Evolutionary conservation across 805 yeast genomes (phyloP), one percentile per base, ranked within the genome.

Genomic region (Candida ulmi): DNA sequence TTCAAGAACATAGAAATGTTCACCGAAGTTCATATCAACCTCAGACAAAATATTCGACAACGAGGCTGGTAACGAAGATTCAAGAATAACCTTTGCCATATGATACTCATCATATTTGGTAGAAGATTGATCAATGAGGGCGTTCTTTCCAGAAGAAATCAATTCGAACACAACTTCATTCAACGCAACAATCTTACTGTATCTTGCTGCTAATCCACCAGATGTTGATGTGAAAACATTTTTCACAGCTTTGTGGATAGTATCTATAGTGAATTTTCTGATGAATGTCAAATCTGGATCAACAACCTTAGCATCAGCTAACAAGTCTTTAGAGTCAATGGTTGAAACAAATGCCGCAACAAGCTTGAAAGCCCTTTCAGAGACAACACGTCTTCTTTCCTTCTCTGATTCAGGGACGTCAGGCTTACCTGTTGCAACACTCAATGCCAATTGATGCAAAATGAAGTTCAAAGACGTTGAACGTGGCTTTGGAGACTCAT

Each of bases 391-490:
- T 46, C 74, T 69, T 61, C 95, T 65, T 41, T 73, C 73, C 25
- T 44, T 57, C 34, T 69, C 76, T 11, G 63, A 53, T 2, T 62
- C 64, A 11, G 60, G 47, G n/a, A 29, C 18, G 9, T 15, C 18
- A 12, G 17, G 19, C 16, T 12, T 13, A 13, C 13, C 17, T 8
- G 15, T 19, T 5, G 5, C 26, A n/a, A 5, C n/a, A 16, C 17
- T 31, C 12, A 31, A 13, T 3, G 88, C 59, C 36, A 90, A 68
- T 52, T 83, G 88, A 55, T 86, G 88, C 15, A 88, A 60, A 43
- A 88, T 71, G 48, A 85, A 77, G 55, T 88, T 86, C 44, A 90
- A 60, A 1, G 91, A 80, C 0, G 95, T 83, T 0, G 87, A 69
- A 23, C 91, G 70, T 2, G 95, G 95, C 51, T 80, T 86, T 13